Conservation (phyloP, 2,329 filamentous ascomycete genomes). For the Cordyceps cicadae region DNA sequence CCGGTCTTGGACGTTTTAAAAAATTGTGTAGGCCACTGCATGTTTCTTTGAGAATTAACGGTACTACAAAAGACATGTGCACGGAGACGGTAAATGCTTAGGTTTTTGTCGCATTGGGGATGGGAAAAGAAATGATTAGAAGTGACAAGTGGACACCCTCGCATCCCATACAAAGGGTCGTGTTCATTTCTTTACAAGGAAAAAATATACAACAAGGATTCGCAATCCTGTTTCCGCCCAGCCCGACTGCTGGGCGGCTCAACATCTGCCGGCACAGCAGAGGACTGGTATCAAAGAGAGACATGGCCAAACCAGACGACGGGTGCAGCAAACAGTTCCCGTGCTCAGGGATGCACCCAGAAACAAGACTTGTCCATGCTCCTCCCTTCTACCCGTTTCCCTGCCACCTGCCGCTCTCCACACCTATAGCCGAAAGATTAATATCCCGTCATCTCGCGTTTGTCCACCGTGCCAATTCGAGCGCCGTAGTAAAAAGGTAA, state of each 20-base stretch:
- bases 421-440: conserved; percentile 10
- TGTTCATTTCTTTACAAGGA: conserved; percentile 12
- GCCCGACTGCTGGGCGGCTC: conserved; percentile 1
- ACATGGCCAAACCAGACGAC: background rate
- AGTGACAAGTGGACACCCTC: conserved; percentile 4
- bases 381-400: background rate
- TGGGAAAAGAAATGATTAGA: conserved; percentile 1
- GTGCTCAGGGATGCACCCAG: background rate
- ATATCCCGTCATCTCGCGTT: conserved; percentile 6
- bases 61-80: background rate
- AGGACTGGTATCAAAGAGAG: background rate
- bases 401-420: background rate
- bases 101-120: conserved; percentile 6
- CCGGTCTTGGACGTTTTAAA: no score
- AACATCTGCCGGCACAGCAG: background rate
- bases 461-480: conserved; percentile 11
- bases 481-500: conserved; percentile 4
- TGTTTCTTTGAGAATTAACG: background rate
- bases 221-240: conserved; percentile 5
- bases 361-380: background rate
- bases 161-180: conserved; percentile 4
- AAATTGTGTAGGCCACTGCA: no score
- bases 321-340: background rate
- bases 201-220: conserved; percentile 14
- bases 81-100: background rate